phyloP scores from a whole-genome alignment of 1,139 yeast genomes.

The Yamadazyma songkhlaensis region DNA sequence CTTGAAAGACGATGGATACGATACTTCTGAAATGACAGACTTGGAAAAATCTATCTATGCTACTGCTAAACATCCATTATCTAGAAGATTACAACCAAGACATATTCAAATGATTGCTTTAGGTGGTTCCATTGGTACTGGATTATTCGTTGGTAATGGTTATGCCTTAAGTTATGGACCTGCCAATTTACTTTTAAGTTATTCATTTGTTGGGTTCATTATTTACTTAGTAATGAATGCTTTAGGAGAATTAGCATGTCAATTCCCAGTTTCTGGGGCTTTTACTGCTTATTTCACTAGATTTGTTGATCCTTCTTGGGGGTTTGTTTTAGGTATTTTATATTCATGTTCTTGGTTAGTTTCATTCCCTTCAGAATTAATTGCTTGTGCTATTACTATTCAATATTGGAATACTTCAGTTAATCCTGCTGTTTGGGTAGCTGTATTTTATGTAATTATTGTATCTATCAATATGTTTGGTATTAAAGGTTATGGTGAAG shows the following conservation, averaged over 20 bases:
- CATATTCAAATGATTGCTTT: conserved; percentile 47
- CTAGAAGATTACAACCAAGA: conserved; percentile 35
- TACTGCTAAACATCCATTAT: conserved; percentile 36
- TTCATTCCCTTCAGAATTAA: conserved; percentile 43
- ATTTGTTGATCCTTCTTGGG: conserved; percentile 63
- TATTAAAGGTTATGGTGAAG: conserved; percentile 47
- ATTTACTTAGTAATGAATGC: conserved; percentile 55
- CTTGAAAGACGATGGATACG: conserved; percentile 40
- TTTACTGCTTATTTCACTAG: conserved; percentile 55
- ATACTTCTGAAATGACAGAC: conserved; percentile 26
- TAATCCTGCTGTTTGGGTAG: conserved; percentile 45
- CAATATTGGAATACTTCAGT: conserved; percentile 37
- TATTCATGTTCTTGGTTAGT: conserved; percentile 44
- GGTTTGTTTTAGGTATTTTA: conserved; percentile 45
- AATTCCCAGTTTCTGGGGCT: conserved; percentile 62
- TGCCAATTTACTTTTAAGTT: conserved; percentile 56
- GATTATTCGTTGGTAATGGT: conserved; percentile 67
- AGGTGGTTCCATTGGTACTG: conserved; percentile 46
- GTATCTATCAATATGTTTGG: conserved; percentile 40
- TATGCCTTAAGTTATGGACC: conserved; percentile 67
- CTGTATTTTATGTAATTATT: conserved; percentile 36
- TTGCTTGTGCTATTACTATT: conserved; percentile 44
- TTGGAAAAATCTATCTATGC: conserved; percentile 38
- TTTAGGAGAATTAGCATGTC: conserved; percentile 60
- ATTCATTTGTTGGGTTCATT: conserved; percentile 38